Percentiles rank a stretch among this genome's conserved stretches.
Evolutionary conservation across 805 yeast species (phyloP).

Genomic region (Suhomyces emberorum): DNA sequence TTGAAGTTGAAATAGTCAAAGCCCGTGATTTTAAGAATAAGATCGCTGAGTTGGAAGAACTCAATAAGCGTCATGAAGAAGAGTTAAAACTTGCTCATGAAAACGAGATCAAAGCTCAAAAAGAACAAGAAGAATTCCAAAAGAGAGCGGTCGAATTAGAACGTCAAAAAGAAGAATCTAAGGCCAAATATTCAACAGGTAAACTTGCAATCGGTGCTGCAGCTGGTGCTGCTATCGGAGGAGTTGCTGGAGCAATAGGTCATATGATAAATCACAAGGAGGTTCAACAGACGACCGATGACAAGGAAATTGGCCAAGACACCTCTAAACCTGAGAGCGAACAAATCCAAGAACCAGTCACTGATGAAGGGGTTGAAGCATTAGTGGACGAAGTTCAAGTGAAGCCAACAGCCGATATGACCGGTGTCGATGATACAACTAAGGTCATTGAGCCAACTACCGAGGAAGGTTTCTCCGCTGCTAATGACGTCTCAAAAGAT

Average conservation of each 20-base stretch:
- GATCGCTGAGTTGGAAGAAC: conserved; percentile 23
- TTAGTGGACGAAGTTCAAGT: conserved; percentile 28
- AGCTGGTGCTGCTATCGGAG: neutral
- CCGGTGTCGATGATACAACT: conserved; percentile 22
- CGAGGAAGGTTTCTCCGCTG: neutral
- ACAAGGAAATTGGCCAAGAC: conserved; percentile 4
- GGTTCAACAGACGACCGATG: conserved; percentile 26
- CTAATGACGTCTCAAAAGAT: conserved; percentile 5
- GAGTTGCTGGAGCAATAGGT: conserved; percentile 17
- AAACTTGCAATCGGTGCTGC: neutral
- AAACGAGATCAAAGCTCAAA: conserved; percentile 5
- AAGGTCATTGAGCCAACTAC: conserved; percentile 6
- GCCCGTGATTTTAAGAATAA: conserved; percentile 35
- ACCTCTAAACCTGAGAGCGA: neutral
- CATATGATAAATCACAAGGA: conserved; percentile 25
- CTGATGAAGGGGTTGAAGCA: conserved; percentile 5
- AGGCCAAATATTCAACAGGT: neutral
- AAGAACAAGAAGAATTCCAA: conserved; percentile 7
- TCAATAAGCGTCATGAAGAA: conserved; percentile 20
- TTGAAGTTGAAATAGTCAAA: conserved; percentile 56
- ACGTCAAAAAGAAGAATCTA: neutral
- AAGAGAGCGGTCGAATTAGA: neutral
- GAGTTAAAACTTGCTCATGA: conserved; percentile 17
- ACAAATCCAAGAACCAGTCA: neutral
- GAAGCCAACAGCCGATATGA: conserved; percentile 24